Evolutionary conservation across 192 early-diverging fungal genomes (phyloP).

Genomic region (Rhizoclosmatium globosum): DNA sequence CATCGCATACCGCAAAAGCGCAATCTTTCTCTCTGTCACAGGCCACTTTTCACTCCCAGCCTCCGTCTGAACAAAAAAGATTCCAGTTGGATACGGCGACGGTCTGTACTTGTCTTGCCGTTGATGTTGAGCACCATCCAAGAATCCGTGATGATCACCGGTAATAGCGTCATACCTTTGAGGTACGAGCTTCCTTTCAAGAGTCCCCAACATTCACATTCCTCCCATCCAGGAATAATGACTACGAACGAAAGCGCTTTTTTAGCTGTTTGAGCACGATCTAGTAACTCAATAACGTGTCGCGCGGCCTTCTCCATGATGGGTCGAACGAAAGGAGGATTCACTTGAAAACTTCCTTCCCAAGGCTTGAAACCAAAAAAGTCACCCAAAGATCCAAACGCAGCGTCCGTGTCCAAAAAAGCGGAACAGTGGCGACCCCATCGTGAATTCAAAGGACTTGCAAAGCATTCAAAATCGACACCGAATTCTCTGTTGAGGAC

Average conservation of each 20-base stretch:
- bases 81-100: slow-evolving; percentile 1
- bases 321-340: slow-evolving; percentile 30
- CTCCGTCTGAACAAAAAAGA: slow-evolving; percentile 17
- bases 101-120: background rate
- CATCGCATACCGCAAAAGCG: slow-evolving; percentile 21
- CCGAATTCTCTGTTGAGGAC: slow-evolving; percentile 29
- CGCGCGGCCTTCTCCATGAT: slow-evolving; percentile 22
- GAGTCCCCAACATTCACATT: slow-evolving; percentile 15
- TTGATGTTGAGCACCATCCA: slow-evolving; percentile 14
- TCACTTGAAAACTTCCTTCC: slow-evolving; percentile 26
- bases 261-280: background rate
- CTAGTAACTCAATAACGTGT: slow-evolving; percentile 13
- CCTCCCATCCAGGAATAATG: slow-evolving; percentile 26
- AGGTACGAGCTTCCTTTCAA: slow-evolving; percentile 10
- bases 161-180: slow-evolving; percentile 12
- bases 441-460: slow-evolving; percentile 15
- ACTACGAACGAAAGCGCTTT: slow-evolving; percentile 32
- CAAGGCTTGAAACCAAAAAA: slow-evolving; percentile 29
- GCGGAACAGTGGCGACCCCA: slow-evolving; percentile 27
- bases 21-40: slow-evolving; percentile 6
- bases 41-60: slow-evolving; percentile 3
- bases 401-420: slow-evolving; percentile 13
- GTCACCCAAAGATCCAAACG: slow-evolving; percentile 27
- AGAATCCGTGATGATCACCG: slow-evolving; percentile 27
- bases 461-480: slow-evolving; percentile 35